Conservation (phyloP, 495 filamentous ascomycete genomes). For the Penicillium verhagenii region DNA sequence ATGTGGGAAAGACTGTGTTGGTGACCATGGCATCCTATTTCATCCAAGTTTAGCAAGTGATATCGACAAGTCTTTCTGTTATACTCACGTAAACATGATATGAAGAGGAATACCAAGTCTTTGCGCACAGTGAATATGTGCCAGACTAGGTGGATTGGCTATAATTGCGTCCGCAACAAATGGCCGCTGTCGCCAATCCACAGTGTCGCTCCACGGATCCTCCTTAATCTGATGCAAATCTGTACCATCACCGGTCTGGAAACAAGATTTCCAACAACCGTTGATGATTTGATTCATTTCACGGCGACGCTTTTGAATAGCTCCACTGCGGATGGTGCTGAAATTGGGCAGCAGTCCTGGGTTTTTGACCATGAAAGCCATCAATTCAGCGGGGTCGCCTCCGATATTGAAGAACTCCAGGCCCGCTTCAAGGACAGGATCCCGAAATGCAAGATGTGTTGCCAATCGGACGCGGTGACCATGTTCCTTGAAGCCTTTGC, state of each 20-base stretch:
- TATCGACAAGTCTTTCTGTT: constrained; percentile 53
- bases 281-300: constrained; percentile 53
- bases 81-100: constrained; percentile 64
- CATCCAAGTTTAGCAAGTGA: constrained; percentile 44
- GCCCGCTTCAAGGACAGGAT: constrained; percentile 50
- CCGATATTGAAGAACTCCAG: constrained; percentile 58
- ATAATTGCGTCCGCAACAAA: constrained; percentile 80
- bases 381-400: constrained; percentile 57
- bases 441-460: constrained; percentile 57
- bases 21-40: constrained; percentile 53
- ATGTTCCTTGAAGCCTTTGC: constrained; percentile 45
- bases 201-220: not conserved
- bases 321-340: constrained; percentile 38
- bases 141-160: constrained; percentile 78
- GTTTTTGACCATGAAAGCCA: constrained; percentile 57
- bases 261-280: constrained; percentile 47
- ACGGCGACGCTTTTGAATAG: constrained; percentile 37
- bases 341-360: constrained; percentile 45
- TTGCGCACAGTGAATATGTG: constrained; percentile 77
- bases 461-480: constrained; percentile 55
- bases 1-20: constrained; percentile 53
- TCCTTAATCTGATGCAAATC: not conserved
- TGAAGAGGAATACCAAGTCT: constrained; percentile 71
- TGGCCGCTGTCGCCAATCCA: constrained; percentile 27
- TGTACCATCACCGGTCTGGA: constrained; percentile 7